These are phyloP conservation scores for Sambucus nigra DNA, from an alignment of 129 eudicot species.

Conservation along the genomic window DNA sequence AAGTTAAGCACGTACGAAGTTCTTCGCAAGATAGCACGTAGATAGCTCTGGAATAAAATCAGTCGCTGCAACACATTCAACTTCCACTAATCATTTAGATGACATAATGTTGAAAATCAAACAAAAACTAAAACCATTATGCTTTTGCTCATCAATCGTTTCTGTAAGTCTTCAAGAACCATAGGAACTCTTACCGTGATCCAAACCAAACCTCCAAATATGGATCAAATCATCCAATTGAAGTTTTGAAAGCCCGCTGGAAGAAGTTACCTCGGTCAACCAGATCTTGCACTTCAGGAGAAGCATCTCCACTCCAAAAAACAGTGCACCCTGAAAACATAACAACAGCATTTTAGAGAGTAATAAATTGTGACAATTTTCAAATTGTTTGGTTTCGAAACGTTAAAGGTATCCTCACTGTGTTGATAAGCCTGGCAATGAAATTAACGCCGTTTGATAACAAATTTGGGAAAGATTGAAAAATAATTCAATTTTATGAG, in stretches of 20 bases:
- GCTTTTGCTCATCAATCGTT: conserved; percentile 8
- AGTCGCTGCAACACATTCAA: conserved; percentile 59
- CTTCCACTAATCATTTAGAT: conserved; percentile 35
- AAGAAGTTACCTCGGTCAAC: conserved; percentile 39
- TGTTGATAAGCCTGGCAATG: too few relatives aligned
- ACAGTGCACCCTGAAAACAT: conserved; percentile 54
- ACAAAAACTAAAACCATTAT: neutral
- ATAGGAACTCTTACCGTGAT: conserved; percentile 38
- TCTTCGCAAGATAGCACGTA: conserved; percentile 68
- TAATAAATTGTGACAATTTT: neutral
- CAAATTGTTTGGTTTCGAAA: neutral
- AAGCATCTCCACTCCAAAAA: conserved; percentile 68
- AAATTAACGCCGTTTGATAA: too few relatives aligned
- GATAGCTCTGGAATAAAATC: conserved; percentile 53
- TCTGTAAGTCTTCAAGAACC: conserved; percentile 2
- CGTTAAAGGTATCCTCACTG: too few relatives aligned
- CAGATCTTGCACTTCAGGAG: conserved; percentile 48
- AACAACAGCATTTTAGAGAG: neutral
- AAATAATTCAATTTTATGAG: too few relatives aligned
- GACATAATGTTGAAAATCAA: conserved; percentile 2
- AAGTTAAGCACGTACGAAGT: conserved; percentile 59
- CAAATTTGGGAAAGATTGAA: too few relatives aligned
- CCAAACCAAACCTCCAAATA: conserved; percentile 59
- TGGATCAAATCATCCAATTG: conserved; percentile 42
- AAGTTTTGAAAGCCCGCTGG: conserved; percentile 16